Percentiles rank a stretch among this genome's conserved stretches.
Evolutionary conservation across 2,329 filamentous ascomycete genomes (phyloP).

Genomic region (Lasiodiplodia theobromae): DNA sequence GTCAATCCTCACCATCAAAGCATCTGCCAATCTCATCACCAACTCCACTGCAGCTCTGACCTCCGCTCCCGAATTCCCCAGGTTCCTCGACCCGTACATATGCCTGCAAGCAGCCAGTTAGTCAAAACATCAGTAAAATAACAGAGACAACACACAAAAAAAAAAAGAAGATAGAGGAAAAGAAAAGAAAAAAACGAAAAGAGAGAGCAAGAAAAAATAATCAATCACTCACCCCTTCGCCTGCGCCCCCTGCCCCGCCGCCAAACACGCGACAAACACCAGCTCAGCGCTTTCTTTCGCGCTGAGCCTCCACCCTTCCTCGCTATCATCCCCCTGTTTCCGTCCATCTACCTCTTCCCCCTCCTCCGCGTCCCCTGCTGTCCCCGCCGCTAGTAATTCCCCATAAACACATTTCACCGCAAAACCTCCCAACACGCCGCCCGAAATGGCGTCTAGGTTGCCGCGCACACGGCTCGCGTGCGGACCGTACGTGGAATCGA

Average conservation of each 20-base stretch:
- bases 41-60: conserved; percentile 14
- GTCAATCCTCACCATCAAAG: background rate
- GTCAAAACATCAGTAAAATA: background rate
- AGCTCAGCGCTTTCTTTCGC: conserved; percentile 21
- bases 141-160: background rate
- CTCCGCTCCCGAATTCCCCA: conserved; percentile 27
- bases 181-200: background rate
- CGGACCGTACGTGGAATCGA: conserved; percentile 26
- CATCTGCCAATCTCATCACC: conserved; percentile 9
- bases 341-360: too few relatives aligned
- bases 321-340: background rate
- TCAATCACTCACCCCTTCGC: conserved; percentile 22
- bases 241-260: conserved; percentile 15
- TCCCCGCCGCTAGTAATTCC: conserved; percentile 19
- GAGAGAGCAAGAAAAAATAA: background rate
- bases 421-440: conserved; percentile 28
- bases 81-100: conserved; percentile 29
- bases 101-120: conserved; percentile 3
- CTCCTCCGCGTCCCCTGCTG: background rate
- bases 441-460: conserved; percentile 24
- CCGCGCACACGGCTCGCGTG: conserved; percentile 28
- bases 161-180: background rate
- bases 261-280: conserved; percentile 25
- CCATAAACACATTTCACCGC: conserved; percentile 29
- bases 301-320: background rate